Evolutionary conservation across 352 stramenopile species (phyloP), one percentile per base, ranked within the genome.

Genomic region (Phytophthora kernoviae): DNA sequence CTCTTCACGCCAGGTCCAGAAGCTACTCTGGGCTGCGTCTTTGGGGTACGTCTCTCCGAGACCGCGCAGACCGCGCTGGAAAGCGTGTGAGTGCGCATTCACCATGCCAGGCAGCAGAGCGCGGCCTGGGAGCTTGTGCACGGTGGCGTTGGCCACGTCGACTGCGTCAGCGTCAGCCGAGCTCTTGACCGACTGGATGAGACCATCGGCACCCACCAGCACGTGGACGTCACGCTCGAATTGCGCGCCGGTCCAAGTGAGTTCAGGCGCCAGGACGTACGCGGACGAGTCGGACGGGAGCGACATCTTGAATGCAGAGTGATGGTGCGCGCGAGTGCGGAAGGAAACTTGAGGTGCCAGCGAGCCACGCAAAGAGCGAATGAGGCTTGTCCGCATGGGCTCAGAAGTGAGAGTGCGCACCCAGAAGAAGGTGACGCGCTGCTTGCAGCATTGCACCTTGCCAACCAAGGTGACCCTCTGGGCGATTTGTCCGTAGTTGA

Each of bases 1-100:
- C 62, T 92, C 83, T 44, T 92, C 78, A 15, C 83, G 77, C 83
- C 83, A 92, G 36, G 83, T 92, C 83, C 83, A 92, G 59, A 92
- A 92, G 53, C 78, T 89, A 68, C 77, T 88, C 43, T 72, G 54
- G 5, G 54, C 42, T 32, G 53, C 58, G 54, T 63, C 43, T 56
- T 86, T 86, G 8, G 79, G 68, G 56, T 92, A 90, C 63, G 75
- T 86, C 73, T 92, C 83, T 22, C 83, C 83, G n/a, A 90, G 79
- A 0, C 83, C 80, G 15, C 83, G 79, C 52, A 90, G 65, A 2
- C 79, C 80, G 22, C 80, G 80, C 65, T 92, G 83, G 61, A 90
- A 92, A 34, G 83, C 83, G 44, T 92, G 83, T 64, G 80, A 90
- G 71, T 92, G 83, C n/a, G 80, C 79, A 62, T 92, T 92, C 17